phyloP scores from a whole-genome alignment of 2,329 filamentous ascomycete species.

The Nemania sp. region DNA sequence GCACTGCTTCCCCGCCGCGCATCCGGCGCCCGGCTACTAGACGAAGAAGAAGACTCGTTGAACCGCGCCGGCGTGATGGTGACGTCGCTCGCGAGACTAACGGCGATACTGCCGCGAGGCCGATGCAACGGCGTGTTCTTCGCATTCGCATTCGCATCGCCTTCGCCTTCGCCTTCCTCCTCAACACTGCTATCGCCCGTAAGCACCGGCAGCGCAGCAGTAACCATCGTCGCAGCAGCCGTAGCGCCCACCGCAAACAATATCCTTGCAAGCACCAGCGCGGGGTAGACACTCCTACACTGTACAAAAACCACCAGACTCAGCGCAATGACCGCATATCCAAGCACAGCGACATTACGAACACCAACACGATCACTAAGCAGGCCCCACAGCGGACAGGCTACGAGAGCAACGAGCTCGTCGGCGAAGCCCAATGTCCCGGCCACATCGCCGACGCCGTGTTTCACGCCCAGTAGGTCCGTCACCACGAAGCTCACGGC shows the following conservation, averaged over 20 bases:
- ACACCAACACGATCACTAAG: slow-evolving; percentile 78
- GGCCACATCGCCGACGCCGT: slow-evolving; percentile 76
- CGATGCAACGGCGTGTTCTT: slow-evolving; percentile 42
- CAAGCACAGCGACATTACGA: slow-evolving; percentile 70
- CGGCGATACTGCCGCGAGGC: slow-evolving; percentile 61
- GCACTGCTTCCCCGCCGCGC: slow-evolving; percentile 22
- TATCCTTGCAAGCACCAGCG: slow-evolving; percentile 80
- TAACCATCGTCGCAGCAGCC: slow-evolving; percentile 96
- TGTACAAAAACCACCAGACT: slow-evolving; percentile 82
- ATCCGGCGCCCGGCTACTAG: slow-evolving; percentile 32
- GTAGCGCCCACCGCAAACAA: slow-evolving; percentile 90
- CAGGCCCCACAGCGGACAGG: slow-evolving; percentile 79
- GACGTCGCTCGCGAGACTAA: slow-evolving; percentile 72
- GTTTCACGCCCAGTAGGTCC: slow-evolving; percentile 74
- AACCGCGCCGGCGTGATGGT: slow-evolving; percentile 73
- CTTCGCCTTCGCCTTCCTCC: slow-evolving; percentile 26
- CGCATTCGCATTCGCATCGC: background rate
- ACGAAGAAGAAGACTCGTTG: slow-evolving; percentile 44
- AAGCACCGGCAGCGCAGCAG: slow-evolving; percentile 80
- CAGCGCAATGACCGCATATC: slow-evolving; percentile 80
- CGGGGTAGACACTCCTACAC: slow-evolving; percentile 78
- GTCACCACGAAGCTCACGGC: slow-evolving; percentile 84
- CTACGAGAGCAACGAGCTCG: slow-evolving; percentile 78
- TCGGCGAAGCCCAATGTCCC: slow-evolving; percentile 85
- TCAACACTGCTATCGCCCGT: slow-evolving; percentile 50